Evolutionary conservation across 345 rosid species (phyloP).

Genomic region (Corymbia maculata): DNA sequence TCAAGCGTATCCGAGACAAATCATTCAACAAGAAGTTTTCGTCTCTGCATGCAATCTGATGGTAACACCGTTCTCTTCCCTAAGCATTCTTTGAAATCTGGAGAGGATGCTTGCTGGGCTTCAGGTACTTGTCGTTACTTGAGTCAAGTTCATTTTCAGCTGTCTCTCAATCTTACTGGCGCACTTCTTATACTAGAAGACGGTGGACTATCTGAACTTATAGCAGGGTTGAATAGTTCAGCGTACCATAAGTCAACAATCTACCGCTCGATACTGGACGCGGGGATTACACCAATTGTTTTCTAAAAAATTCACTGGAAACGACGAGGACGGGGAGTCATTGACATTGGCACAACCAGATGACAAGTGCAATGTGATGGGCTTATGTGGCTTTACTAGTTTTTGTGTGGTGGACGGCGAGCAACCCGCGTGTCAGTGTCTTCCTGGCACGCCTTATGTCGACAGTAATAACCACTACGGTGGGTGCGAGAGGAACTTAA

Average conservation of each 20-base stretch:
- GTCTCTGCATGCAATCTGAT: conserved; percentile 1
- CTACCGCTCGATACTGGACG: too few relatives aligned
- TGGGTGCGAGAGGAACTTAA: background rate
- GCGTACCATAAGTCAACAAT: background rate
- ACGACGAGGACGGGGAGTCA: background rate
- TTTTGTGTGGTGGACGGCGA: background rate
- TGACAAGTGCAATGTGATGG: background rate
- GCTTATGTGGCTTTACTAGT: background rate
- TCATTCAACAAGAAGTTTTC: conserved; percentile 11
- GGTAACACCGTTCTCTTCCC: conserved; percentile 19
- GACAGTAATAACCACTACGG: background rate
- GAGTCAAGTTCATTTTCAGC: background rate
- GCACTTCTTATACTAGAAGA: background rate
- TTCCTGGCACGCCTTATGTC: background rate
- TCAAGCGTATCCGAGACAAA: conserved; percentile 5
- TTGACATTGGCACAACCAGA: background rate
- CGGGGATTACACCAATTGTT: too few relatives aligned
- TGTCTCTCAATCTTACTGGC: conserved; percentile 1
- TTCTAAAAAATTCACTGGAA: too few relatives aligned
- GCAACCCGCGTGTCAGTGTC: background rate
- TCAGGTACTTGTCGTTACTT: rapidly evolving
- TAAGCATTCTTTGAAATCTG: background rate
- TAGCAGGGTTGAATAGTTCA: too few relatives aligned
- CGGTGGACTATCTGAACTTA: background rate
- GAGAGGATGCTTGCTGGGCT: conserved; percentile 3